Evolutionary conservation across 2,329 filamentous ascomycete genomes (phyloP), one percentile per base, ranked within the genome.

Genomic region (Ophiostoma quercus): DNA sequence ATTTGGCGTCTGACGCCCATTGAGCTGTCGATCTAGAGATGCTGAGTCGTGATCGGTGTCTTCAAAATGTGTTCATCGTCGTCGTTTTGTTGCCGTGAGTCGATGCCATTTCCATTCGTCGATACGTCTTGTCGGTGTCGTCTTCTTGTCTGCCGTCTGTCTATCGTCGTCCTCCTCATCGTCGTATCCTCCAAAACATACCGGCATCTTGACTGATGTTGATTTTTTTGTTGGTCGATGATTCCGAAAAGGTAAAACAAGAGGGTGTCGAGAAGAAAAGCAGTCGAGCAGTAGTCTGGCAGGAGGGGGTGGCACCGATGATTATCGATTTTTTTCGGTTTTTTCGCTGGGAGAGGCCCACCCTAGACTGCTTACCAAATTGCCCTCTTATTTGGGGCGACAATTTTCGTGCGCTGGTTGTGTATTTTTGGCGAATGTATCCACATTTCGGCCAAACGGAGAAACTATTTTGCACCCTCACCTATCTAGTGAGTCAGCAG

Each of bases 171-270:
- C 57, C 57, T 43, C 29, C n/a, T 37, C 29, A 22, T 68, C 34
- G 47, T 32, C 22, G 65, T 16, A 16, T 68, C 37, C 32, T 34
- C 32, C 34, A 34, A 34, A 73, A 79, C 78, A 70, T 79, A 79
- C 78, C 77, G 78, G 78, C 78, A 79, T 79, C 76, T 79, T 79
- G 77, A 77, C 76, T 75, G 75, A 76, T 76, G 74, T 76, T 74
- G 67, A 68, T 39, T 67, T 32, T 77, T 75, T 72, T 66, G 19
- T 41, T 66, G 65, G 77, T 75, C 75, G 74, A 75, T 74, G 75
- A 75, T 74, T 74, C 75, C 74, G 75, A 74, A 75, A 69, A 66
- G 66, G 69, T 32, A 57, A 66, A 37, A 63, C 60, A 1, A 63
- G 60, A 62, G 66, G 73, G 65, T 72, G 57, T 65, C 25, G 73